These are phyloP conservation scores for Neofusicoccum umdonicola DNA, from an alignment of 2,329 filamentous ascomycete genomes.

Conservation along the genomic window DNA sequence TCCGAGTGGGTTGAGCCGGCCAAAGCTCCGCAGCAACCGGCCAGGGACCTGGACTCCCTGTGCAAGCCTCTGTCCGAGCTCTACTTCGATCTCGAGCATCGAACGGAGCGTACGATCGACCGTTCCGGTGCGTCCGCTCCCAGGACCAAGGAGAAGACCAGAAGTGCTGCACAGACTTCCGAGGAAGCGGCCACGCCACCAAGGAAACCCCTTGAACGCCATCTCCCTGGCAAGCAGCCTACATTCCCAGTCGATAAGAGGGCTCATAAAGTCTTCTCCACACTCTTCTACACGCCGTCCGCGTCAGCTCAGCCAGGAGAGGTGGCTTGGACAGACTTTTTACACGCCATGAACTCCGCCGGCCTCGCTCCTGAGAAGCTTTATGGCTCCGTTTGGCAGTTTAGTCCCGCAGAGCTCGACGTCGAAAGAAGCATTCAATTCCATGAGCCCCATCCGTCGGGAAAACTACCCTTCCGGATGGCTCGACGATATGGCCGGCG, in stretches of 20 bases:
- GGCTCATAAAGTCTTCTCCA: conserved; percentile 43
- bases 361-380: conserved; percentile 57
- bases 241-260: conserved; percentile 37
- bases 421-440: conserved; percentile 55
- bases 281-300: conserved; percentile 41
- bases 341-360: conserved; percentile 50
- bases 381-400: conserved; percentile 62
- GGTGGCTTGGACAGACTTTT: conserved; percentile 53
- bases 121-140: conserved; percentile 17
- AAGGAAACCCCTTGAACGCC: background rate
- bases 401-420: conserved; percentile 44
- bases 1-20: conserved; percentile 46
- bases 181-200: background rate
- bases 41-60: background rate
- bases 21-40: background rate
- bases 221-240: background rate
- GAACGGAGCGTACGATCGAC: conserved; percentile 17
- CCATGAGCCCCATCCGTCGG: conserved; percentile 58
- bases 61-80: conserved; percentile 26
- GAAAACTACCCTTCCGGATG: conserved; percentile 50
- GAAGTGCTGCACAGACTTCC: conserved; percentile 17
- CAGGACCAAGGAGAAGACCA: conserved; percentile 29
- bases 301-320: conserved; percentile 45
- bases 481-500: conserved; percentile 51
- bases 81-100: conserved; percentile 24